These are phyloP conservation scores for Casuarina equisetifolia DNA, from an alignment of 306 rosid genomes.

Conservation along the genomic window DNA sequence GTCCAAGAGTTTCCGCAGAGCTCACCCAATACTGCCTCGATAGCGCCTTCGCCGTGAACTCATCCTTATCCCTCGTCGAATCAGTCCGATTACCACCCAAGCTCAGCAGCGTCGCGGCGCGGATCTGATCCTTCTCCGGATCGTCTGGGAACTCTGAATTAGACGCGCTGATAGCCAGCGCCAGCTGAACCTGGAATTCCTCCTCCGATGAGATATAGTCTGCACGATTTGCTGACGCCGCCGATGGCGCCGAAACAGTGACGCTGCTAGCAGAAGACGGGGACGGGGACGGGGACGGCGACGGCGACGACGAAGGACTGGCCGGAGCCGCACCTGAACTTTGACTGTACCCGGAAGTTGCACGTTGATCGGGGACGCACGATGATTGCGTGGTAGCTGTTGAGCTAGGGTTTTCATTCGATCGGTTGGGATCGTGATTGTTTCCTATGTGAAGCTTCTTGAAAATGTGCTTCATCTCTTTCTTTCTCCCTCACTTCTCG, in stretches of 20 bases:
- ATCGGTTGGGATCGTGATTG: conserved; percentile 71
- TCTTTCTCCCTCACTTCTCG: conserved; percentile 9
- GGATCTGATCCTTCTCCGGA: conserved; percentile 97
- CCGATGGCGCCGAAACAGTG: conserved; percentile 13
- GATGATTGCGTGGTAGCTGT: conserved; percentile 42
- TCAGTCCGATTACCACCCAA: conserved; percentile 65
- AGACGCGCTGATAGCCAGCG: conserved; percentile 97
- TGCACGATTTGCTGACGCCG: conserved; percentile 40
- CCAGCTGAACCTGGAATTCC: conserved; percentile 96
- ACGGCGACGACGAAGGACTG: conserved; percentile 50
- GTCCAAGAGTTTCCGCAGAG: conserved; percentile 16
- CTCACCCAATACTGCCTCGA: conserved; percentile 98
- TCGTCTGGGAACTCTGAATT: conserved; percentile 76
- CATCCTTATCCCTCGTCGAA: conserved; percentile 46
- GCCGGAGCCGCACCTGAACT: conserved; percentile 38
- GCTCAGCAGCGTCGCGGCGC: conserved; percentile 79
- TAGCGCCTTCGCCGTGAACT: conserved; percentile 60
- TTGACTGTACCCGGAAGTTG: conserved; percentile 32
- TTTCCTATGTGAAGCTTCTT: conserved; percentile 94
- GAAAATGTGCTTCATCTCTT: conserved; percentile 89
- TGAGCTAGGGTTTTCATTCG: conserved; percentile 52
- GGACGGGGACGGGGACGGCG: conserved; percentile 49
- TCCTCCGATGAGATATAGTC: conserved; percentile 90
- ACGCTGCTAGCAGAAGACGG: conserved; percentile 15
- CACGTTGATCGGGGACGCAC: conserved; percentile 49